Conservation (phyloP, 2,329 filamentous ascomycete genomes). For the Xylariaceae sp. region DNA sequence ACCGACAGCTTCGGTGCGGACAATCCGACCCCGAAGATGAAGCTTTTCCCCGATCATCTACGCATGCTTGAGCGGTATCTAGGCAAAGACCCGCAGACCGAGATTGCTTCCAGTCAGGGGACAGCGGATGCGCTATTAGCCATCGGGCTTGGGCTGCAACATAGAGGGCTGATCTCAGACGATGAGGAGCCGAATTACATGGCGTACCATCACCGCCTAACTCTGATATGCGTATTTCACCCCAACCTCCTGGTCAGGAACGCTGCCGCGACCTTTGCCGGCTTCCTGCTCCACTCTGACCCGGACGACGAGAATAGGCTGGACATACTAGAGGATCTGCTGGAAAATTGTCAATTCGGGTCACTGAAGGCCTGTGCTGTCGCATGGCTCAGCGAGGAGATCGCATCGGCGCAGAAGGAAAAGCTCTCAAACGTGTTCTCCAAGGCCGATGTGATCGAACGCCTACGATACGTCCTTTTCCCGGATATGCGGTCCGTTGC, state of each 20-base stretch:
- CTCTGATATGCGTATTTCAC: slow-evolving; percentile 53
- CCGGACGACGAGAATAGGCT: slow-evolving; percentile 54
- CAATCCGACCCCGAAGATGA: slow-evolving; percentile 46
- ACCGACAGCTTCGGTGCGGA: slow-evolving; percentile 55
- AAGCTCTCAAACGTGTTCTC: slow-evolving; percentile 39
- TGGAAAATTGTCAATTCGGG: slow-evolving; percentile 61
- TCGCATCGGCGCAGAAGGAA: slow-evolving; percentile 40
- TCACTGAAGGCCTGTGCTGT: slow-evolving; percentile 58
- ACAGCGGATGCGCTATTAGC: slow-evolving; percentile 55
- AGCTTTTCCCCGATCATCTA: slow-evolving; percentile 57
- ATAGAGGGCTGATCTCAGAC: slow-evolving; percentile 39
- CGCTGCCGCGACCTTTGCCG: slow-evolving; percentile 49
- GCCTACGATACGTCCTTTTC: slow-evolving; percentile 57
- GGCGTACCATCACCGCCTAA: slow-evolving; percentile 55
- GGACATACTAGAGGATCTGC: slow-evolving; percentile 57
- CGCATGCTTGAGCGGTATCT: slow-evolving; percentile 50
- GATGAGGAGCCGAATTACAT: slow-evolving; percentile 43
- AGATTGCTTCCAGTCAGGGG: slow-evolving; percentile 46
- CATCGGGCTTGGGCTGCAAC: slow-evolving; percentile 54
- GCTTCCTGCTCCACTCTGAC: slow-evolving; percentile 51
- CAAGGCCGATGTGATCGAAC: slow-evolving; percentile 50
- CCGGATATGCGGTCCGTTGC: slow-evolving; percentile 47
- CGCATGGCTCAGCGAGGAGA: slow-evolving; percentile 58
- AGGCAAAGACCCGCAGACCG: slow-evolving; percentile 42
- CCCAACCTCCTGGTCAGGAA: slow-evolving; percentile 49